These are phyloP conservation scores for Podosphaera aphanis DNA, from an alignment of 2,329 filamentous ascomycete genomes.

Conservation along the genomic window DNA sequence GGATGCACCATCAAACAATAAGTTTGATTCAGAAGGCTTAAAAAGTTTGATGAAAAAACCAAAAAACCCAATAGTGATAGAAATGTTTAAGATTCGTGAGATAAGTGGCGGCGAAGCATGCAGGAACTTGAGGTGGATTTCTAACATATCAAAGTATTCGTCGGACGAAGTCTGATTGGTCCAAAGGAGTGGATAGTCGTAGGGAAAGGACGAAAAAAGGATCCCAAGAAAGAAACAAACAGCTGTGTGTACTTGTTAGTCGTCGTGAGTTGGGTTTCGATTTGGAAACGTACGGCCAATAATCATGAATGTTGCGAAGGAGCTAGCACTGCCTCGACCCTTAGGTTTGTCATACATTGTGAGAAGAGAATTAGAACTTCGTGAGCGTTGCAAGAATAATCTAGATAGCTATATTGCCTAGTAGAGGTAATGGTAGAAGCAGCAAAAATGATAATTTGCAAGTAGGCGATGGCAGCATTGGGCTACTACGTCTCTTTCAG, in stretches of 20 bases:
- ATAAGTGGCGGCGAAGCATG: constrained; percentile 83
- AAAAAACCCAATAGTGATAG: constrained; percentile 64
- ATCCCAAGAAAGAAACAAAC: constrained; percentile 96
- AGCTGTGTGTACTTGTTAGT: constrained; percentile 23
- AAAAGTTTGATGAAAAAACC: constrained; percentile 91
- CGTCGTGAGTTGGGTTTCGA: constrained; percentile 3
- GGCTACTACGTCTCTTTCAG: too few relatives aligned
- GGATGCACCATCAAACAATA: constrained; percentile 68
- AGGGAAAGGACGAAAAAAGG: constrained; percentile 87
- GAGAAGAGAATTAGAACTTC: constrained; percentile 6
- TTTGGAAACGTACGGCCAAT: constrained; percentile 45
- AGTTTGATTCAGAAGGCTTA: constrained; percentile 77
- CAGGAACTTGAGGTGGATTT: constrained; percentile 74
- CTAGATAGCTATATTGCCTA: too few relatives aligned
- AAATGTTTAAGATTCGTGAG: constrained; percentile 78
- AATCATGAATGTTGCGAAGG: constrained; percentile 93
- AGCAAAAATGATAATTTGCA: too few relatives aligned
- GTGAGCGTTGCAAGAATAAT: too few relatives aligned
- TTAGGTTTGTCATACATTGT: constrained; percentile 16
- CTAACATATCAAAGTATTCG: constrained; percentile 61
- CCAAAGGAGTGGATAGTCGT: constrained; percentile 81
- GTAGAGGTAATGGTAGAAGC: too few relatives aligned
- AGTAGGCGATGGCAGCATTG: too few relatives aligned
- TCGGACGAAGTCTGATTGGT: constrained; percentile 39
- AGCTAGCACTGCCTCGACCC: constrained; percentile 25